Evolutionary conservation across 495 filamentous ascomycete genomes (phyloP).

Genomic region (Talaromyces proteolyticus): DNA sequence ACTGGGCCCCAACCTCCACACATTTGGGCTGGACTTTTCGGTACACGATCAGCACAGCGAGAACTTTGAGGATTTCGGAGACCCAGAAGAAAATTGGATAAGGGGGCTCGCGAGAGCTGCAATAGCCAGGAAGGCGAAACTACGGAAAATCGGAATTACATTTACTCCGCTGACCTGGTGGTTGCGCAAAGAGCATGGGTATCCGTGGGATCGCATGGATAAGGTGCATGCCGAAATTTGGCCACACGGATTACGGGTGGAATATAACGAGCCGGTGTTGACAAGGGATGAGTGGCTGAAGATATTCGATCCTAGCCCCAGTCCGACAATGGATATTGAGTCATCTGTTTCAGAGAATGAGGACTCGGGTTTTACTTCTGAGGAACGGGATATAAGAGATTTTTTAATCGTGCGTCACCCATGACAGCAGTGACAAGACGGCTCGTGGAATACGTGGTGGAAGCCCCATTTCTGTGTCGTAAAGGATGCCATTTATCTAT

Average conservation of each 20-base stretch:
- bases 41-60: neutral
- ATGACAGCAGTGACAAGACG: too few species aligned
- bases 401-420: too few species aligned
- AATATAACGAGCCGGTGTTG: neutral
- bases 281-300: neutral
- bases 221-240: neutral
- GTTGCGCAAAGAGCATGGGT: neutral
- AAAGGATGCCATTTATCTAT: too few species aligned
- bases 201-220: neutral
- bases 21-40: neutral
- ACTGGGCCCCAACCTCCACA: neutral
- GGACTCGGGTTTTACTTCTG: too few species aligned
- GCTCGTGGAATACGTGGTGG: too few species aligned
- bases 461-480: too few species aligned
- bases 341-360: too few species aligned
- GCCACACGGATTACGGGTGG: neutral
- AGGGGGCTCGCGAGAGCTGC: neutral
- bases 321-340: too few species aligned
- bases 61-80: neutral
- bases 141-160: neutral
- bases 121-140: neutral
- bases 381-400: too few species aligned
- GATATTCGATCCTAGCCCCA: too few species aligned
- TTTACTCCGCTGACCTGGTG: neutral
- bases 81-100: neutral